phyloP scores from a whole-genome alignment of 164 flowering plant species.

The Protea cynaroides region DNA sequence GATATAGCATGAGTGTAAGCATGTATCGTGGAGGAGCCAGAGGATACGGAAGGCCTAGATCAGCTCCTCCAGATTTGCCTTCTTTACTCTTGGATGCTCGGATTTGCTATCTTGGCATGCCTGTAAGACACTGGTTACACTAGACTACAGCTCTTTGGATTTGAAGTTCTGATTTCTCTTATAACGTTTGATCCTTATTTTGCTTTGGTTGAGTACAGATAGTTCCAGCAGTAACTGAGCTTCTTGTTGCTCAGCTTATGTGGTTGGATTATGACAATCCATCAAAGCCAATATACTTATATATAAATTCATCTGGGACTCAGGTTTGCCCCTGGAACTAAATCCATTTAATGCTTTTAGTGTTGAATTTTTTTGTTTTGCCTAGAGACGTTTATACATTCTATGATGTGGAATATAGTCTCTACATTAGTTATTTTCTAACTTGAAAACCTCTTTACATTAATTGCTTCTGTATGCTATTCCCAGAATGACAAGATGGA shows the following conservation, averaged over 20 bases:
- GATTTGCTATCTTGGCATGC: conserved; percentile 82
- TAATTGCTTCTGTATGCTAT: conserved; percentile 12
- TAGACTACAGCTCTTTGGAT: neutral
- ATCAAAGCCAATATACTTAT: conserved; percentile 78
- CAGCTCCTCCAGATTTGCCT: conserved; percentile 93
- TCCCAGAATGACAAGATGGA: conserved; percentile 71
- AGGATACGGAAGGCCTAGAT: conserved; percentile 60
- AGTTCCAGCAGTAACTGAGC: conserved; percentile 90
- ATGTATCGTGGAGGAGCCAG: conserved; percentile 72
- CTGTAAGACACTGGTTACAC: too few species aligned
- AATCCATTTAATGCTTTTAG: neutral
- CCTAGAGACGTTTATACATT: neutral
- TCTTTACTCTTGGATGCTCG: conserved; percentile 84
- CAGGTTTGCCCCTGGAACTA: conserved; percentile 45
- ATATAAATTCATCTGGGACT: conserved; percentile 88
- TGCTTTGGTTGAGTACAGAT: conserved; percentile 43
- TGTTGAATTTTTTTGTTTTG: neutral
- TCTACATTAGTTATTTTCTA: neutral
- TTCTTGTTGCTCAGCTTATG: conserved; percentile 82
- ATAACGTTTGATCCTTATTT: neutral
- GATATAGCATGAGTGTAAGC: conserved; percentile 63
- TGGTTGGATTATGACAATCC: conserved; percentile 71
- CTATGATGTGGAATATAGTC: neutral
- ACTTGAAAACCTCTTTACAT: neutral
- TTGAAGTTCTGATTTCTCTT: neutral